These are phyloP conservation scores for Fusarium pseudocircinatum DNA, from an alignment of 2,329 filamentous ascomycete genomes.

Conservation along the genomic window DNA sequence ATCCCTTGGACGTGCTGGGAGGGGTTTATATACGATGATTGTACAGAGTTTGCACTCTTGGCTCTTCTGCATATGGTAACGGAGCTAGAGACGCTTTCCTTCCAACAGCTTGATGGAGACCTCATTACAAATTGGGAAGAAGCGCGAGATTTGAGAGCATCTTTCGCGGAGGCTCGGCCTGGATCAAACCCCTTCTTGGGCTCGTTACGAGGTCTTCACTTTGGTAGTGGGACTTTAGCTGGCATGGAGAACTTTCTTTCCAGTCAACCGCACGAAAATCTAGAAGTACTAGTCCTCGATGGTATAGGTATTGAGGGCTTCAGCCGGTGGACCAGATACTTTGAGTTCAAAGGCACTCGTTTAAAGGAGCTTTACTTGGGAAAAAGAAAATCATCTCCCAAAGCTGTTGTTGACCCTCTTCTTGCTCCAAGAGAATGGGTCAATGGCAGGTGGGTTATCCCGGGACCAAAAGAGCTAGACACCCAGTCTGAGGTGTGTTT, in stretches of 20 bases:
- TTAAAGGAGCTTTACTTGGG: conserved; percentile 15
- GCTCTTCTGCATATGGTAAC: conserved; percentile 2
- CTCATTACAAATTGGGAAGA: not conserved
- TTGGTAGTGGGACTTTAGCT: not conserved
- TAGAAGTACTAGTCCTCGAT: not conserved
- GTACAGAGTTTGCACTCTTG: not conserved
- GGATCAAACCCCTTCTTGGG: not conserved
- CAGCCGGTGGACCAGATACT: not conserved
- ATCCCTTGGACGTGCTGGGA: not conserved
- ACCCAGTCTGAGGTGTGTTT: not conserved
- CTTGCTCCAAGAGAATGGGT: conserved; percentile 6
- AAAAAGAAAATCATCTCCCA: not conserved
- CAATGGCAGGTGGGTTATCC: not conserved
- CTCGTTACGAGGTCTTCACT: not conserved
- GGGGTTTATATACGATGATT: not conserved
- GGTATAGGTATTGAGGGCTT: not conserved
- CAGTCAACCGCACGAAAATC: not conserved
- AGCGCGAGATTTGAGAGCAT: not conserved
- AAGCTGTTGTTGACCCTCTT: not conserved
- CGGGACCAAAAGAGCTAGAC: not conserved
- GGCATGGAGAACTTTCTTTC: not conserved
- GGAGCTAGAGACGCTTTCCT: conserved; percentile 2
- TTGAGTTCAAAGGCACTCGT: not conserved
- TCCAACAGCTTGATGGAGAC: not conserved
- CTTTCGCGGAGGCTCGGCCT: not conserved